Conservation (phyloP, 441 rosid species). For the Omphalea diandra region DNA sequence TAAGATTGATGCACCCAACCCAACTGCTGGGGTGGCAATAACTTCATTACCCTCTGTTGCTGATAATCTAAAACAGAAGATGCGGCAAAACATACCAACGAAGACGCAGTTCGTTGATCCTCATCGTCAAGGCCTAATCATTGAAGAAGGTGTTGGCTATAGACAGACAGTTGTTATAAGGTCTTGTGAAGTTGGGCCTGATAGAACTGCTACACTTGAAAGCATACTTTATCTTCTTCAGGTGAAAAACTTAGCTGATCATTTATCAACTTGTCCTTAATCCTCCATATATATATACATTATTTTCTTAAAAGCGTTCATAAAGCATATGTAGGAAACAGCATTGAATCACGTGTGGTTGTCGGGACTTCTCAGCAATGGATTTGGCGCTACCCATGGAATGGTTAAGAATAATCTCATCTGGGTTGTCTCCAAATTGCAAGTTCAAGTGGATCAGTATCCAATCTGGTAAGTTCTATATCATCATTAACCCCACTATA, state of each 20-base stretch:
- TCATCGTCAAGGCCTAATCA: slow-evolving; percentile 58
- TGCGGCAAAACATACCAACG: slow-evolving; percentile 60
- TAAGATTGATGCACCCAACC: slow-evolving; percentile 26
- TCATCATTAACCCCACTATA: not conserved
- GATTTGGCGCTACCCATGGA: slow-evolving; percentile 76
- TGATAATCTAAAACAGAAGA: slow-evolving; percentile 34
- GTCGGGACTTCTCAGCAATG: slow-evolving; percentile 76
- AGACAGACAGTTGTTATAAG: slow-evolving; percentile 61
- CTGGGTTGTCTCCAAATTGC: slow-evolving; percentile 80
- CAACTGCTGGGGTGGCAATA: slow-evolving; percentile 29
- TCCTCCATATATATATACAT: not conserved
- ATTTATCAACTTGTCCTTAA: no score
- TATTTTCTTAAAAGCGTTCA: not conserved
- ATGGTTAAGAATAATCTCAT: slow-evolving; percentile 72
- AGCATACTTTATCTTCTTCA: slow-evolving; percentile 64
- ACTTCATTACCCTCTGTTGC: slow-evolving; percentile 29
- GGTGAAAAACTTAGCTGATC: slow-evolving; percentile 43
- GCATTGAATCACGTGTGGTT: slow-evolving; percentile 82
- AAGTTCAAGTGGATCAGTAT: slow-evolving; percentile 54
- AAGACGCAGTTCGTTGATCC: slow-evolving; percentile 57
- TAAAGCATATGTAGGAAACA: slow-evolving; percentile 44
- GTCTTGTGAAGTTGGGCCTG: slow-evolving; percentile 74
- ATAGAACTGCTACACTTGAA: slow-evolving; percentile 60
- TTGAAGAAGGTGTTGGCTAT: slow-evolving; percentile 54
- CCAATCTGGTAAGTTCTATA: slow-evolving; percentile 52